phyloP scores from a whole-genome alignment of 2,329 filamentous ascomycete genomes.

The Byssothecium circinans region DNA sequence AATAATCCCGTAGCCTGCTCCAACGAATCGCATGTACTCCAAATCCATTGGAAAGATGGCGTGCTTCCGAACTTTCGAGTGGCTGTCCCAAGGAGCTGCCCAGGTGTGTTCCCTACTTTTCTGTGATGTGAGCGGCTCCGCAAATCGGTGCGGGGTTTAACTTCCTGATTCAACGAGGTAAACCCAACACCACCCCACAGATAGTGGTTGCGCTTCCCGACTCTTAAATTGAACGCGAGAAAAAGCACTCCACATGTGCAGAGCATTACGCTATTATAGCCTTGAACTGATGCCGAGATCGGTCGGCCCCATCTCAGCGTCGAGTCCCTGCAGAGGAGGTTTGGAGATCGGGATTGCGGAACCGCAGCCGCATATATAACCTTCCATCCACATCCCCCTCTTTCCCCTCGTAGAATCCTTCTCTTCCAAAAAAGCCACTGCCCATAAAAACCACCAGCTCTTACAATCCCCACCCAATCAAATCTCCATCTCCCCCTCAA shows the following conservation, averaged over 20 bases:
- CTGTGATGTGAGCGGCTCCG: slow-evolving; percentile 13
- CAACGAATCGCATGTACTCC: no score
- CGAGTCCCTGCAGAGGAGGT: slow-evolving; percentile 2
- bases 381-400: neutral
- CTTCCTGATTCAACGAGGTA: slow-evolving; percentile 8
- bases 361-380: slow-evolving; percentile 14
- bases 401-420: neutral
- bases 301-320: neutral
- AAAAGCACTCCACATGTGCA: neutral
- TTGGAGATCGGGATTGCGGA: slow-evolving; percentile 11
- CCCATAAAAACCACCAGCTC: neutral
- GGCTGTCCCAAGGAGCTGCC: no score
- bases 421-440: neutral
- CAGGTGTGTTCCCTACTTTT: no score
- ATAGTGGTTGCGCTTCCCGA: neutral
- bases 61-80: no score
- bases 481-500: neutral
- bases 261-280: slow-evolving; percentile 6
- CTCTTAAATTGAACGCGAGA: neutral
- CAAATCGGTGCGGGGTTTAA: slow-evolving; percentile 8
- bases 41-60: no score
- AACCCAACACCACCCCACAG: slow-evolving; percentile 5
- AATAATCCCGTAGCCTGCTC: no score
- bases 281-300: neutral
- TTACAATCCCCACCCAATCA: neutral